A percentile compares a stretch with the other conserved stretches of the same genome.
phyloP scores from a whole-genome alignment of 2,329 filamentous ascomycete genomes.

The Colletotrichum truncatum region DNA sequence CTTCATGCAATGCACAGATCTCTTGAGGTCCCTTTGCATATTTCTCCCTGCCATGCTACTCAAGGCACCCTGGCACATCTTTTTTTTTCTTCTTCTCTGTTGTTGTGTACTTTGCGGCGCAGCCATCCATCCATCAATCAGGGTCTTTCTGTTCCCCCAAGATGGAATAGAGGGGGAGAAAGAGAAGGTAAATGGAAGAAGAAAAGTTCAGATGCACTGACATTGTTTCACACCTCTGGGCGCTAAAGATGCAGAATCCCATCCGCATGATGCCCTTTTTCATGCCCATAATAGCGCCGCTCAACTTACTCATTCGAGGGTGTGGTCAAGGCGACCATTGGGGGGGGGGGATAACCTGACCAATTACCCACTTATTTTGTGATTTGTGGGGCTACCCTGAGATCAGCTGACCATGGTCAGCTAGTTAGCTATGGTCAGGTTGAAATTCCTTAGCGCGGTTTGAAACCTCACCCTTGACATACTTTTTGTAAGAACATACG shows the following conservation, averaged over 20 bases:
- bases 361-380: no score
- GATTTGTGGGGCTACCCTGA: no score
- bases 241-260: neutral
- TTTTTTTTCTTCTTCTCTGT: neutral
- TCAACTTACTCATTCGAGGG: neutral
- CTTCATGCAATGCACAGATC: constrained; percentile 27
- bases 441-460: no score
- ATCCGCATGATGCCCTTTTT: constrained; percentile 12
- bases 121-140: neutral
- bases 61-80: constrained; percentile 5
- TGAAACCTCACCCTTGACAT: no score
- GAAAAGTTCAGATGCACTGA: neutral
- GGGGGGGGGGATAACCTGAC: no score
- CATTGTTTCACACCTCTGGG: neutral
- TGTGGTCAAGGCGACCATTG: no score
- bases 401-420: no score
- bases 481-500: no score
- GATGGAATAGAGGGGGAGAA: neutral
- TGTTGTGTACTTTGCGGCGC: no score
- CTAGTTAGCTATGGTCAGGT: no score
- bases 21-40: neutral
- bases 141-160: neutral
- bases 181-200: neutral
- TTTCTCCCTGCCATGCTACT: neutral
- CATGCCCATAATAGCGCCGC: neutral